phyloP scores from a whole-genome alignment of 2,329 filamentous ascomycete genomes.

The Alternaria angustiovoidea region DNA sequence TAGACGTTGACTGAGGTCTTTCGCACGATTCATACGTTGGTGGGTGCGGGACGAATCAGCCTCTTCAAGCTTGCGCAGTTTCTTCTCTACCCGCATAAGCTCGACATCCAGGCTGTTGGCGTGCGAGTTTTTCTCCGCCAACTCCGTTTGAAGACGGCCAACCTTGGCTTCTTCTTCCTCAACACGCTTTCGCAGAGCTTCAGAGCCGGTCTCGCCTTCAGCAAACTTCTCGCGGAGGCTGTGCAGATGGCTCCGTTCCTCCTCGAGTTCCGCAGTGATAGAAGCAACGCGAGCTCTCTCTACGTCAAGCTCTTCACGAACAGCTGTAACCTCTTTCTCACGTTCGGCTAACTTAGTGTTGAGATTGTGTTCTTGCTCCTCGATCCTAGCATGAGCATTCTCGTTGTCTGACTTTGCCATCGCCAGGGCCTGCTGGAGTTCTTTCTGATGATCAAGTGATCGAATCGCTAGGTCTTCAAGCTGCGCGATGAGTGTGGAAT shows the following conservation, averaged over 20 bases:
- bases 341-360: slow-evolving; percentile 50
- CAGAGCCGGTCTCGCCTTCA: slow-evolving; percentile 84
- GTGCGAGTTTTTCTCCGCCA: slow-evolving; percentile 79
- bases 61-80: slow-evolving; percentile 63
- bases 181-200: slow-evolving; percentile 76
- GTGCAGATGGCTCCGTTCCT: slow-evolving; percentile 74
- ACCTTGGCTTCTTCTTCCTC: slow-evolving; percentile 79
- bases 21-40: slow-evolving; percentile 74
- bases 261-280: slow-evolving; percentile 63
- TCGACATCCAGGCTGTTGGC: slow-evolving; percentile 80
- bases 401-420: slow-evolving; percentile 58
- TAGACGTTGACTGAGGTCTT: slow-evolving; percentile 83
- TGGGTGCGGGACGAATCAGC: slow-evolving; percentile 65
- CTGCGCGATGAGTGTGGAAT: slow-evolving; percentile 49
- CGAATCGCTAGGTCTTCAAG: slow-evolving; percentile 56
- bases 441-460: slow-evolving; percentile 54
- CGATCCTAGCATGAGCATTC: slow-evolving; percentile 49
- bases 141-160: slow-evolving; percentile 70
- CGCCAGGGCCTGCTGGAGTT: slow-evolving; percentile 57
- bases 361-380: slow-evolving; percentile 51
- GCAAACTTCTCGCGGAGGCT: slow-evolving; percentile 75
- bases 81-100: slow-evolving; percentile 72
- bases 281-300: slow-evolving; percentile 58
- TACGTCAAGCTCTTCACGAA: slow-evolving; percentile 56
- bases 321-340: slow-evolving; percentile 46